Conservation (phyloP, 495 filamentous ascomycete species). For the Lasiosphaeria hispida region DNA sequence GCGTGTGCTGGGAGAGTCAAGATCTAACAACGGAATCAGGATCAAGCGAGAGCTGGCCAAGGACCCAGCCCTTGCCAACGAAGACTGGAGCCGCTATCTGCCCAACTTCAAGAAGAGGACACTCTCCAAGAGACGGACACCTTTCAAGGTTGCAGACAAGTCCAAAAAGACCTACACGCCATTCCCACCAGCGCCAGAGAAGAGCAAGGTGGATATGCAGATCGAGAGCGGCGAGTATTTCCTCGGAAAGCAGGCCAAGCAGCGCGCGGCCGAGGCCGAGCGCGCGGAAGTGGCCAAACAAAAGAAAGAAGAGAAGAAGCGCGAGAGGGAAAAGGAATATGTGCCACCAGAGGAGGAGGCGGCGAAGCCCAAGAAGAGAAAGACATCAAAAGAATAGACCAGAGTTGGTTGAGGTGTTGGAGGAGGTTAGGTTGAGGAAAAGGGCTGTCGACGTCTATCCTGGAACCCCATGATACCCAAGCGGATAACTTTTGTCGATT, state of each 20-base stretch:
- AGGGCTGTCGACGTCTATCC: conserved; percentile 13
- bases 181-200: conserved; percentile 59
- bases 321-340: conserved; percentile 79
- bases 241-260: conserved; percentile 85
- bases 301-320: conserved; percentile 87
- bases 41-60: conserved; percentile 98
- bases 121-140: conserved; percentile 76
- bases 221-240: conserved; percentile 99
- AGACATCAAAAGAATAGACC: conserved; percentile 49
- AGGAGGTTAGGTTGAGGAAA: conserved; percentile 5
- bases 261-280: conserved; percentile 73
- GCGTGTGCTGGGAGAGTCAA: not conserved
- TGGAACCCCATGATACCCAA: conserved; percentile 32
- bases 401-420: too few species aligned
- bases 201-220: conserved; percentile 95
- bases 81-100: conserved; percentile 94
- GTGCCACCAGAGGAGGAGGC: conserved; percentile 76
- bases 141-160: conserved; percentile 88
- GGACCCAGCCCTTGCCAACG: conserved; percentile 79
- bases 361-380: conserved; percentile 59
- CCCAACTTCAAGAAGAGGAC: conserved; percentile 98
- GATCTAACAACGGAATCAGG: conserved; percentile 35
- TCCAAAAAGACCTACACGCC: conserved; percentile 91
- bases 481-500: conserved; percentile 18
- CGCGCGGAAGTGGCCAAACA: conserved; percentile 74